These are phyloP conservation scores for Aspergillus candidus DNA, from an alignment of 2,329 filamentous ascomycete species.

Conservation along the genomic window DNA sequence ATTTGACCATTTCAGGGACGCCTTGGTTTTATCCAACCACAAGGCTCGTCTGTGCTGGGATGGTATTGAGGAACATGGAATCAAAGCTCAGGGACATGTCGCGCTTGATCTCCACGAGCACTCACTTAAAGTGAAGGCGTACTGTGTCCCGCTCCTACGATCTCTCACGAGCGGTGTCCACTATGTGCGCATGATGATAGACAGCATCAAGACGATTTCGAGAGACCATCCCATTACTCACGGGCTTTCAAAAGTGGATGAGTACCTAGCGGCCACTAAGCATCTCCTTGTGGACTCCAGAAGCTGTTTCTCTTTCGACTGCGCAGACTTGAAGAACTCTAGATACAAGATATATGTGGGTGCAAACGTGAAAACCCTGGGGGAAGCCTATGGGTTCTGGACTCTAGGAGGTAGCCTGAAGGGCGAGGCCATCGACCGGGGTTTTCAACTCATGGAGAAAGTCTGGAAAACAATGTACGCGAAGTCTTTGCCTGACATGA, in stretches of 20 bases:
- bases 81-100: not conserved
- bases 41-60: not conserved
- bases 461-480: not conserved
- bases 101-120: not conserved
- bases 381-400: conserved; percentile 1
- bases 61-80: not conserved
- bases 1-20: not conserved
- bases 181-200: not conserved
- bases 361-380: not conserved
- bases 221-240: not conserved
- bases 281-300: not conserved
- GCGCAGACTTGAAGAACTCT: not conserved
- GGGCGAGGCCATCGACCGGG: not conserved
- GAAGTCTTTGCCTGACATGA: not conserved
- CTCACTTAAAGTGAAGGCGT: not conserved
- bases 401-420: not conserved
- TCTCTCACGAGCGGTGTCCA: not conserved
- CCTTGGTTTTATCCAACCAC: no score
- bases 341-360: conserved; percentile 1
- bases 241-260: not conserved
- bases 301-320: not conserved
- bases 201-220: not conserved
- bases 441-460: not conserved
- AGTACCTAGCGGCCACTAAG: not conserved
- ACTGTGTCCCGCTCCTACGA: not conserved